phyloP scores from a whole-genome alignment of 164 flowering plant genomes.

The Chimonanthus salicifolius region DNA sequence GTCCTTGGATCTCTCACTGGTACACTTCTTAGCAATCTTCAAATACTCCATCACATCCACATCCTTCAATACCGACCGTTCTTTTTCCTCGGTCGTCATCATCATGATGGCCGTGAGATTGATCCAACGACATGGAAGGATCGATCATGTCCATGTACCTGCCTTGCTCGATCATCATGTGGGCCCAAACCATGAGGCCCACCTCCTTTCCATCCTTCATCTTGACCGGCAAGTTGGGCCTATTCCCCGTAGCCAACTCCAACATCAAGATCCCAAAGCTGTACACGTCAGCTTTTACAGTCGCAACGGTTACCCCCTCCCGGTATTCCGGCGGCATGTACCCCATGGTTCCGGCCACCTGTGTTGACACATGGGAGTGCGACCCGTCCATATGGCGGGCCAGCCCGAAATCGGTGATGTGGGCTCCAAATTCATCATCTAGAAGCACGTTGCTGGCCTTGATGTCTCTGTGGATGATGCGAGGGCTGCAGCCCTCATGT shows the following conservation, averaged over 20 bases:
- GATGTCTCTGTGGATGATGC: slow-evolving; percentile 80
- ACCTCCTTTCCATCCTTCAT: slow-evolving; percentile 23
- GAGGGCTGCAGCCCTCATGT: slow-evolving; percentile 23
- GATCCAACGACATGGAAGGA: slow-evolving; percentile 6
- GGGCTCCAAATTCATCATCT: slow-evolving; percentile 55
- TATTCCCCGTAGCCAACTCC: not conserved
- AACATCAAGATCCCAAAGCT: not conserved
- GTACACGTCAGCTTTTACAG: not conserved
- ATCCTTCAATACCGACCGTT: slow-evolving; percentile 7
- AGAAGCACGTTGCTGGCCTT: slow-evolving; percentile 76
- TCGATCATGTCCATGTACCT: slow-evolving; percentile 50
- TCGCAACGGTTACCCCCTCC: not conserved
- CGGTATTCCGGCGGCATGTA: slow-evolving; percentile 34
- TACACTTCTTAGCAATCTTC: slow-evolving; percentile 51
- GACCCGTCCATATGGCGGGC: slow-evolving; percentile 46
- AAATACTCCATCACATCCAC: slow-evolving; percentile 43
- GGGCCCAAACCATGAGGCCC: slow-evolving; percentile 55
- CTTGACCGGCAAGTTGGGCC: slow-evolving; percentile 3
- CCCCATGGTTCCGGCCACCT: slow-evolving; percentile 14
- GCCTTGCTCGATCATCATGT: slow-evolving; percentile 27
- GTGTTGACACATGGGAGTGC: slow-evolving; percentile 75
- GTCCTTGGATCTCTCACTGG: slow-evolving; percentile 25
- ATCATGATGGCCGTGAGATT: no score
- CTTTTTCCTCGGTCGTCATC: no score
- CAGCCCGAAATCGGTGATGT: slow-evolving; percentile 82